A percentile compares a stretch with the other conserved stretches of the same genome.
Evolutionary conservation across 2,329 filamentous ascomycete genomes (phyloP).

Genomic region (Blastomyces gilchristii): DNA sequence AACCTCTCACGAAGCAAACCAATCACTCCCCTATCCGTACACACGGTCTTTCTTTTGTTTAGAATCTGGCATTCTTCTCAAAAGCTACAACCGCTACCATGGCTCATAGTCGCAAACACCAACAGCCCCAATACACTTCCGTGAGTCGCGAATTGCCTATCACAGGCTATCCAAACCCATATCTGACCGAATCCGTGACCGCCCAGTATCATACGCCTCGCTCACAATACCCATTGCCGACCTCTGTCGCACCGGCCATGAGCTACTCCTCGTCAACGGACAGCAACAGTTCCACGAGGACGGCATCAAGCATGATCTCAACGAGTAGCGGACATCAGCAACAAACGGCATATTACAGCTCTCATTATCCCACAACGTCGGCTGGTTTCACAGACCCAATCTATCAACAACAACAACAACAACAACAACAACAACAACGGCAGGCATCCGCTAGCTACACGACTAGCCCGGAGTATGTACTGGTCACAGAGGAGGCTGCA

Average conservation of each 20-base stretch:
- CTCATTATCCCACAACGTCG: not conserved
- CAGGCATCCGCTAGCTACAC: not conserved
- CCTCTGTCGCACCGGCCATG: slow-evolving; percentile 15
- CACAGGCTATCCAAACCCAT: slow-evolving; percentile 1
- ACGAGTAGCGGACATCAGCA: not conserved
- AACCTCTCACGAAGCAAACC: not conserved
- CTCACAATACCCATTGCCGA: slow-evolving; percentile 6
- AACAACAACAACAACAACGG: not conserved
- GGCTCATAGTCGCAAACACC: slow-evolving; percentile 5
- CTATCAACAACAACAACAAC: not conserved
- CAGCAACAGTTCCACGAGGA: slow-evolving; percentile 15
- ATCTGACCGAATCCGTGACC: slow-evolving; percentile 6
- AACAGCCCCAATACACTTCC: slow-evolving; percentile 1
- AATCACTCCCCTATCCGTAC: not conserved
- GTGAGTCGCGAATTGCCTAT: slow-evolving; percentile 7
- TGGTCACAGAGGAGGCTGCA: slow-evolving; percentile 1
- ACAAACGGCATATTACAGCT: not conserved
- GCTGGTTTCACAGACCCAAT: slow-evolving; percentile 4
- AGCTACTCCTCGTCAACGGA: slow-evolving; percentile 16
- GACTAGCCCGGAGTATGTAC: not conserved
- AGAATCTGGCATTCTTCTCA: not conserved
- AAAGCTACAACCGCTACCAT: not conserved
- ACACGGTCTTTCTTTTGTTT: not conserved
- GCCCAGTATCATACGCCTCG: not conserved
- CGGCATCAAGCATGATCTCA: slow-evolving; percentile 14